These are phyloP conservation scores for Claviceps humidiphila DNA, from an alignment of 2,329 filamentous ascomycete species.

Conservation along the genomic window DNA sequence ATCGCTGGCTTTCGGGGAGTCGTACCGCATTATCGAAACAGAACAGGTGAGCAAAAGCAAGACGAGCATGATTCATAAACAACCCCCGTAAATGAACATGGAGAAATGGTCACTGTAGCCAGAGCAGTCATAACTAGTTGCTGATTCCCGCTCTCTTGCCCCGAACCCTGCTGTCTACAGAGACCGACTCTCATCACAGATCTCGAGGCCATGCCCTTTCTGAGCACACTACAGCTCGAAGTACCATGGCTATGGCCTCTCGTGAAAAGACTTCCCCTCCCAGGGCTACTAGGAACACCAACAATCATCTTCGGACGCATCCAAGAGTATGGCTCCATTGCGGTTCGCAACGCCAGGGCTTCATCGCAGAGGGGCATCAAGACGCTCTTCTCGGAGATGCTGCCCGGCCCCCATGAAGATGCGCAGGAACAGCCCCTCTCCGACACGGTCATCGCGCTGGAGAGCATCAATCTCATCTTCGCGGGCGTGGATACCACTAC, in stretches of 20 bases:
- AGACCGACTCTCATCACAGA: background rate
- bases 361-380: background rate
- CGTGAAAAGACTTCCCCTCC: background rate
- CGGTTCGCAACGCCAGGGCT: background rate
- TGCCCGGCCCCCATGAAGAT: background rate
- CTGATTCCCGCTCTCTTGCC: background rate
- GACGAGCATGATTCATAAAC: background rate
- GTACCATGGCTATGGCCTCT: background rate
- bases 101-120: background rate
- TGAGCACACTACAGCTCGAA: background rate
- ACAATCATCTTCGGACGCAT: background rate
- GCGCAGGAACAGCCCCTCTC: background rate
- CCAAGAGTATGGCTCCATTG: background rate
- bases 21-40: background rate
- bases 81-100: no score
- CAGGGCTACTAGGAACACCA: background rate
- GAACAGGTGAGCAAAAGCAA: background rate
- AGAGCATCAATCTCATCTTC: slow-evolving; percentile 1
- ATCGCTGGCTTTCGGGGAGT: background rate
- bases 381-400: background rate
- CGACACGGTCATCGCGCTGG: background rate
- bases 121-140: background rate
- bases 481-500: background rate
- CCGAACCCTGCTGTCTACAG: background rate
- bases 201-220: background rate